Base-by-base conservation (phyloP, 768 basidiomycete species). In the Trametes elegans region DNA sequence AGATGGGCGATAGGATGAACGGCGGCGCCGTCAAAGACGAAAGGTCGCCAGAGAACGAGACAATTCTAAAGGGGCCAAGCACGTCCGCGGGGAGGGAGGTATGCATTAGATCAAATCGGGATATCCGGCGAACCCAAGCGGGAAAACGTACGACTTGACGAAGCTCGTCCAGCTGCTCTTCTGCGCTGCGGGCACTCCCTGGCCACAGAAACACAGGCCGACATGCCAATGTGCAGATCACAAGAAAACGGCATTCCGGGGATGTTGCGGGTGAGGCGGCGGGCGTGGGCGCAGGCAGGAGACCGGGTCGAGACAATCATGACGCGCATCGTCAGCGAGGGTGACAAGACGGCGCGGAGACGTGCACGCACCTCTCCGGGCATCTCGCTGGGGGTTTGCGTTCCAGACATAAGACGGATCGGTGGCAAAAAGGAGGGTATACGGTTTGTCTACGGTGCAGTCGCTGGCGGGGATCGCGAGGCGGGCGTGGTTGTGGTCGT, bases 1-100 rank as follows among this genome's bases (percentile, higher is more conserved):
- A 96, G 4, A 86, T 84, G 8, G 92, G 93, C 1, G 90, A 93
- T 42, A 96, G 81, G 60, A 98, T 97, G 75, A 98, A 95, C 0
- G 91, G 88, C 31, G 90, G 90, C 0, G 90, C 90, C 1, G 90
- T 91, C 69, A 93, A 73, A 3, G 84, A 82, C 1, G 88, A 93
- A 39, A 94, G 78, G 74, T 95, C 93, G 50, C 93, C 93, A 2
- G 91, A 90, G 66, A 95, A 83, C 29, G 87, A 86, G 28, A 92
- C 87, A 63, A 96, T 85, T 57, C 90, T 91, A 51, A 1, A 27
- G 31, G 36, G 40, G 56, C 46, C 49, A 42, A 50, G 38, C 29
- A 28, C 32, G 26, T 18, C 14, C 21, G 29, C 27, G 38, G 38
- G 18, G 11, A n/a, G 16, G 9, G 9, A n/a, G n/a, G n/a, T n/a